Evolutionary conservation across 345 rosid species (phyloP).

Genomic region (Rhodamnia rubescens): DNA sequence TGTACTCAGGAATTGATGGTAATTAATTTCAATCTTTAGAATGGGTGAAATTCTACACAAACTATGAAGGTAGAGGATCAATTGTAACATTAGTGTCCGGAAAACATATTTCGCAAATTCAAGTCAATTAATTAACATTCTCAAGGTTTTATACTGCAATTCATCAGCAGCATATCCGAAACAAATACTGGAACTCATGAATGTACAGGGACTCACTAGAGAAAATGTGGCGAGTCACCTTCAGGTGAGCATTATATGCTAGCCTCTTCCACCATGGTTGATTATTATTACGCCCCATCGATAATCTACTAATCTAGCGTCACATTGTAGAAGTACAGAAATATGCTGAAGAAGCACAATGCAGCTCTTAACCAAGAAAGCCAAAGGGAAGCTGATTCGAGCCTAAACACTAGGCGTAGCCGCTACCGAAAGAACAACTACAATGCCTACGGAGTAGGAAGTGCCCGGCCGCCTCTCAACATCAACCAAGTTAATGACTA

Average conservation of each 20-base stretch:
- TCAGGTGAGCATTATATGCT: constrained; percentile 6
- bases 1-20: neutral
- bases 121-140: neutral
- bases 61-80: neutral
- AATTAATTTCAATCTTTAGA: neutral
- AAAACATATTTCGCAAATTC: neutral
- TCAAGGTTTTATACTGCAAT: neutral
- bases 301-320: neutral
- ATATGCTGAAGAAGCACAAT: constrained; percentile 1
- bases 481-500: neutral
- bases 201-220: constrained; percentile 6
- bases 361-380: neutral
- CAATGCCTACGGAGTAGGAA: neutral
- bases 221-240: constrained; percentile 16
- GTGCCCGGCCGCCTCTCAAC: neutral
- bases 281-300: neutral
- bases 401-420: neutral
- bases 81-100: neutral
- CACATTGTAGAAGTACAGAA: constrained; percentile 5
- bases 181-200: constrained; percentile 4
- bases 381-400: neutral
- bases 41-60: neutral
- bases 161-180: constrained; percentile 7
- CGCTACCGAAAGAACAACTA: neutral
- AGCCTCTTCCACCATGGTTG: neutral